Percentiles rank a stretch among this genome's conserved stretches.
These are phyloP conservation scores for Colletotrichum salicis DNA, from an alignment of 2,329 filamentous ascomycete species.

Conservation along the genomic window DNA sequence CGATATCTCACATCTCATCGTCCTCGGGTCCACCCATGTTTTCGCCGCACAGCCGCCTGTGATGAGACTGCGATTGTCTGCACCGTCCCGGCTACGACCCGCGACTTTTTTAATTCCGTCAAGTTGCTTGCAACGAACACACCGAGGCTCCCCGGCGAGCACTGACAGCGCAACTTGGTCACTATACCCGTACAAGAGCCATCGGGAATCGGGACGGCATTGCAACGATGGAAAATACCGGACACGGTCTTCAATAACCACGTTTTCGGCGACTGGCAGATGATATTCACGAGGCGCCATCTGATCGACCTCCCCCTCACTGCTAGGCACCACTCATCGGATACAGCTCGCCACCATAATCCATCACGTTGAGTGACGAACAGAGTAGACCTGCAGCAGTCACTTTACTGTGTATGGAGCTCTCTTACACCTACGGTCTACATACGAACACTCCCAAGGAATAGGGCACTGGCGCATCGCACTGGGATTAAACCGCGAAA, in stretches of 20 bases:
- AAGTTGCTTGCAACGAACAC: background rate
- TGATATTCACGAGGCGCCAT: background rate
- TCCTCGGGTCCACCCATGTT: constrained; percentile 14
- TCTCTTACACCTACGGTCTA: background rate
- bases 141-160: background rate
- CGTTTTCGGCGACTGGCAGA: background rate
- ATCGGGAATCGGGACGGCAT: background rate
- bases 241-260: background rate
- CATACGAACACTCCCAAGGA: background rate
- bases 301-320: constrained; percentile 3
- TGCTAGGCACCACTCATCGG: background rate
- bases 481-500: constrained; percentile 22
- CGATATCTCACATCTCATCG: background rate
- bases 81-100: constrained; percentile 14
- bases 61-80: constrained; percentile 4
- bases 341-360: background rate
- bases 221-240: background rate
- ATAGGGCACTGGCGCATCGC: background rate
- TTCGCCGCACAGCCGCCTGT: constrained; percentile 6
- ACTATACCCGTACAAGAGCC: background rate
- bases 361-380: background rate
- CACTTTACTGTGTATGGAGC: background rate
- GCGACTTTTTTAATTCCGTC: background rate
- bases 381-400: constrained; percentile 1
- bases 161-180: background rate